phyloP scores from a whole-genome alignment of 306 rosid genomes.

The Rosa rugosa region DNA sequence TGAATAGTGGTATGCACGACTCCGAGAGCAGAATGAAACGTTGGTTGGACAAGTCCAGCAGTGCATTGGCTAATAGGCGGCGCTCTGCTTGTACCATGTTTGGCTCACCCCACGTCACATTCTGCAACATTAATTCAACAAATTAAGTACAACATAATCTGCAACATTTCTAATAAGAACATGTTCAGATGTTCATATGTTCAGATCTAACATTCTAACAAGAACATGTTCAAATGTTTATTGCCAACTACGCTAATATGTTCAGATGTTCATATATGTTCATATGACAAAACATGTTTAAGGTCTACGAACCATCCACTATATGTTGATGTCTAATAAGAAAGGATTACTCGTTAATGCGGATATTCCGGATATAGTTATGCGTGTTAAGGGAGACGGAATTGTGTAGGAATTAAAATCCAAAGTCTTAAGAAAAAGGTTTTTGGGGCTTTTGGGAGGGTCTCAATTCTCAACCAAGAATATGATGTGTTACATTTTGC shows the following conservation, averaged over 20 bases:
- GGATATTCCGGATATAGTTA: background rate
- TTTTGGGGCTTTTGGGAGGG: background rate
- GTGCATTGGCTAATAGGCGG: conserved; percentile 66
- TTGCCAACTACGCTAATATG: background rate
- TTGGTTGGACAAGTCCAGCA: conserved; percentile 63
- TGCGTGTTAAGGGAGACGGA: background rate
- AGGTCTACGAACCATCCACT: background rate
- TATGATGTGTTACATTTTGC: background rate
- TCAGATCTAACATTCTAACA: too few relatives aligned
- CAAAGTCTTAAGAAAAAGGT: background rate
- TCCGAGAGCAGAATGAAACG: conserved; percentile 83
- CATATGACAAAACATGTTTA: background rate
- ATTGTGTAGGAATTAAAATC: background rate
- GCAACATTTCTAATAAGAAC: background rate
- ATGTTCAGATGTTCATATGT: background rate
- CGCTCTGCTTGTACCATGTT: conserved; percentile 81
- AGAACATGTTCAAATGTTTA: background rate
- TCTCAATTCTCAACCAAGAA: background rate
- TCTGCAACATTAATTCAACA: conserved; percentile 35
- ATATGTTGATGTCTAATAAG: too few relatives aligned
- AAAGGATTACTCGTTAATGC: too few relatives aligned
- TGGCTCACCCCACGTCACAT: conserved; percentile 73
- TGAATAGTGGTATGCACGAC: conserved; percentile 84
- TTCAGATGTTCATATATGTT: background rate
- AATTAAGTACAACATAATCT: background rate